Conservation (phyloP, 2,329 filamentous ascomycete genomes). For the Zymoseptoria crescenta region DNA sequence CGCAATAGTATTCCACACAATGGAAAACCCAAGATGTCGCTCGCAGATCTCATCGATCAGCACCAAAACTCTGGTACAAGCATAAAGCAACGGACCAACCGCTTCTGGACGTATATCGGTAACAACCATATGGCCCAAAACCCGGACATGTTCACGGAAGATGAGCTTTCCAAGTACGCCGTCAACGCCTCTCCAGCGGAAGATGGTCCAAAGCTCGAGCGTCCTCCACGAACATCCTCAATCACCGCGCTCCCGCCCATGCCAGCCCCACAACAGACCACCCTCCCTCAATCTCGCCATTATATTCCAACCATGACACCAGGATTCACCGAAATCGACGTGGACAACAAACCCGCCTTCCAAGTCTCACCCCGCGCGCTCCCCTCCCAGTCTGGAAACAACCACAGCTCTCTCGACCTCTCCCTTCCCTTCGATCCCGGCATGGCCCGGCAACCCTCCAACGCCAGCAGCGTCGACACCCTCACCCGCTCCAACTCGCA, state of each 20-base stretch:
- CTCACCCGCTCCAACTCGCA: not conserved
- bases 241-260: not conserved
- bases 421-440: conserved; percentile 8
- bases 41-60: conserved; percentile 26
- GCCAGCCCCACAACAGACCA: not conserved
- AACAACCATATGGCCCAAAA: conserved; percentile 29
- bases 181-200: not conserved
- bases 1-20: conserved; percentile 12
- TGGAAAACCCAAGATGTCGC: conserved; percentile 19
- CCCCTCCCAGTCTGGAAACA: not conserved
- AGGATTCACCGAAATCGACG: conserved; percentile 3
- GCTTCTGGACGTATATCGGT: conserved; percentile 32
- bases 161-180: conserved; percentile 25
- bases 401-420: not conserved
- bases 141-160: conserved; percentile 25
- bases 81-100: conserved; percentile 23
- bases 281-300: not conserved
- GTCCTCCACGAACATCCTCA: conserved; percentile 1
- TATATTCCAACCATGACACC: not conserved
- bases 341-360: conserved; percentile 8
- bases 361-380: not conserved
- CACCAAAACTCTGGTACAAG: conserved; percentile 19
- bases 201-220: not conserved
- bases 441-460: conserved; percentile 2
- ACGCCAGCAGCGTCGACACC: not conserved